Conservation (phyloP, 2,329 filamentous ascomycete genomes). For the Fusarium sacchari region DNA sequence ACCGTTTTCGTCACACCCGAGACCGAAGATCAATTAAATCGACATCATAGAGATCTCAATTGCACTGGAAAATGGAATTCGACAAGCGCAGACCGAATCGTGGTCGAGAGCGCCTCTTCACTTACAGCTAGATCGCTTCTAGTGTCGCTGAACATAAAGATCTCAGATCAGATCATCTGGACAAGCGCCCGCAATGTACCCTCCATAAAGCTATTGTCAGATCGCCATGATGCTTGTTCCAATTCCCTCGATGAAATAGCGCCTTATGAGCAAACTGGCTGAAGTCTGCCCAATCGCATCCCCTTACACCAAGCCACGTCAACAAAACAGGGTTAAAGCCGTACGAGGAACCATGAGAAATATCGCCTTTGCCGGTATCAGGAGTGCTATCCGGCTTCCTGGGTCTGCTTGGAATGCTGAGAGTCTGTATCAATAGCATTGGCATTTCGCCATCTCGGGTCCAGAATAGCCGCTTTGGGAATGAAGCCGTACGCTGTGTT, state of each 20-base stretch:
- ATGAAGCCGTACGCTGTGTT: background rate
- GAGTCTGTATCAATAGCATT: background rate
- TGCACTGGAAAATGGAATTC: background rate
- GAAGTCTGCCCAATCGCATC: background rate
- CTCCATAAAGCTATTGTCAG: background rate
- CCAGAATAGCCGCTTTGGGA: background rate
- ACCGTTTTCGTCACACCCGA: background rate
- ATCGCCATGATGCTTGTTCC: background rate
- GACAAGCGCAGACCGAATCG: accelerated
- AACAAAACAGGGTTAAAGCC: background rate
- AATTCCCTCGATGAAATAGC: background rate
- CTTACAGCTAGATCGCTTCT: background rate
- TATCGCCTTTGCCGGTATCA: background rate
- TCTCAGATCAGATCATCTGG: background rate
- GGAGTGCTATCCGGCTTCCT: background rate
- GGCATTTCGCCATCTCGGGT: background rate
- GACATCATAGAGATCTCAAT: background rate
- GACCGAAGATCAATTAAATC: background rate
- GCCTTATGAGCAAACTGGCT: background rate
- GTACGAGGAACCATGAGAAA: background rate
- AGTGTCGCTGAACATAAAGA: too few species aligned
- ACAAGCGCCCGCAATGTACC: background rate
- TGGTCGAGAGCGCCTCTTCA: background rate
- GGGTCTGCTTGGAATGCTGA: background rate
- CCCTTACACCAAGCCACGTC: background rate